Base-by-base conservation (phyloP, 1,284 basidiomycete genomes). In the Wolfiporia cocos region DNA sequence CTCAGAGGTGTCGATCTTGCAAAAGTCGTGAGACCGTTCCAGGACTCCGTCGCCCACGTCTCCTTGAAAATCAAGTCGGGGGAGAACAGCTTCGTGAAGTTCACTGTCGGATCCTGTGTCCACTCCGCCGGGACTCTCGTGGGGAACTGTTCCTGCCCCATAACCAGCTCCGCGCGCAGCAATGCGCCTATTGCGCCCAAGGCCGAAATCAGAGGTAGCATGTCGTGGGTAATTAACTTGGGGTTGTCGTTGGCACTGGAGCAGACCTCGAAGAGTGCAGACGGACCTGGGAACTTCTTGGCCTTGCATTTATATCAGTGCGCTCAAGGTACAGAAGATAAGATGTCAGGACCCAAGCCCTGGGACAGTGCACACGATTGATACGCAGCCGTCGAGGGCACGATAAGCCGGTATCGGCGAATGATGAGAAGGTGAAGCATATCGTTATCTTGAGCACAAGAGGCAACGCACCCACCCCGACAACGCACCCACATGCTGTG, bases 21-120 rank as follows among this genome's bases (percentile, higher is more conserved):
- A 41, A 58, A 64, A 1, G 54, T 63, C 12, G 57, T 58, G 34
- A 64, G 43, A 3, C 62, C 62, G 42, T 62, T 56, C 55, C 56
- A 62, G 7, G 55, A 38, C 9, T 50, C 43, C 33, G 51, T 45
- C 18, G 46, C 37, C 59, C 59, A 62, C 18, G 45, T 38, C 18
- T 51, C 44, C 31, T 49, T 43, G 30, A 53, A 52, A 31, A 53
- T 41, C 41, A 43, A 22, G 24, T 46, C 51, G 17, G 46, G 28
- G 3, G 52, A 46, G 43, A 58, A 59, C 39, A 59, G 44, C 45
- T 55, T 38, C 6, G 58, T 58, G 47, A 55, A 56, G 48, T 59
- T 56, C 14, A 53, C 49, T n/a, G n/a, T n/a, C 31, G 44, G 35
- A 14, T 43, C 43, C n/a, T 35, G 20, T 7, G n/a, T 31, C 9